Evolutionary conservation across 2,329 filamentous ascomycete genomes (phyloP).

Genomic region (Geosmithia morbida): DNA sequence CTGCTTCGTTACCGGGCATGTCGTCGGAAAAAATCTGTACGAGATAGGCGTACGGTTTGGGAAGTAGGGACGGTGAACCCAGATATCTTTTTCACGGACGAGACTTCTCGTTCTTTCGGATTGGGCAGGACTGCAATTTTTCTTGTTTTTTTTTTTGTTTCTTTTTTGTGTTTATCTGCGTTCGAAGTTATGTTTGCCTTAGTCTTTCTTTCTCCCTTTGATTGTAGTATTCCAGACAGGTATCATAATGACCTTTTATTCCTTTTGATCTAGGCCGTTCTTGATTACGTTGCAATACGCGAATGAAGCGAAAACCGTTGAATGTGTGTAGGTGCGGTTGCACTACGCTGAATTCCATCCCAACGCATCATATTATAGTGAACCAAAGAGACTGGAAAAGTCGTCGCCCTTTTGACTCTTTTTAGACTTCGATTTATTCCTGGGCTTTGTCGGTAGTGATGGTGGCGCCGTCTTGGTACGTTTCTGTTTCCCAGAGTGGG

Average conservation of each 20-base stretch:
- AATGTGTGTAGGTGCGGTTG: no score
- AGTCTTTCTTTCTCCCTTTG: conserved; percentile 1
- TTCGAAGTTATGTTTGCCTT: background rate
- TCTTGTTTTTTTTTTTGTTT: background rate
- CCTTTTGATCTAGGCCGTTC: background rate
- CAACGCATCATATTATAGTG: conserved; percentile 17
- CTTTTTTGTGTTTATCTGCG: background rate
- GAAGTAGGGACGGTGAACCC: background rate
- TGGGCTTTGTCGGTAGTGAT: conserved; percentile 6
- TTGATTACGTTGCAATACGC: background rate
- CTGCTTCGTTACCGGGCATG: background rate
- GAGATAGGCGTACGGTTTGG: background rate
- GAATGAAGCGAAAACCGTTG: no score
- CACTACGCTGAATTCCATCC: no score
- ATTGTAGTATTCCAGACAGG: background rate
- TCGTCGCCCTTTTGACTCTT: conserved; percentile 44
- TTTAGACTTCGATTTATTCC: conserved; percentile 37
- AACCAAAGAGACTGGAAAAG: conserved; percentile 60
- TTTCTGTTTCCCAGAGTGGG: background rate
- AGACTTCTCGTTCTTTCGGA: background rate
- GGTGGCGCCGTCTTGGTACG: background rate
- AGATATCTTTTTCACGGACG: background rate
- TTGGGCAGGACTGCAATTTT: background rate
- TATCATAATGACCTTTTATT: background rate
- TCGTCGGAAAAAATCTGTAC: background rate